Evolutionary conservation across 805 yeast species (phyloP), one percentile per base, ranked within the genome.

Genomic region (Barnettozyma wickerhamii): DNA sequence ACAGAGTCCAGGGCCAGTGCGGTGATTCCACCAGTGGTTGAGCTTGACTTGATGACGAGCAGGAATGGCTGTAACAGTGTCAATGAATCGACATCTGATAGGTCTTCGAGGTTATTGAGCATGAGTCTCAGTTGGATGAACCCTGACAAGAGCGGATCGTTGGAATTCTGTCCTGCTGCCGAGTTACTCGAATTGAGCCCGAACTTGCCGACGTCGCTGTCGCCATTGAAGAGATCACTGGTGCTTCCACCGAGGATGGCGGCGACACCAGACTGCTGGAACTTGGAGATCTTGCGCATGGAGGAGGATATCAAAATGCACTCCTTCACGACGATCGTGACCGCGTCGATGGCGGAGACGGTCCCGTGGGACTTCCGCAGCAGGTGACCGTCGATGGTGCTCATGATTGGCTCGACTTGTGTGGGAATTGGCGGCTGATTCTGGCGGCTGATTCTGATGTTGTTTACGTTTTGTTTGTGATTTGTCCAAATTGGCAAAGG

Each of bases 11-110:
- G 69, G 1, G 97, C 91, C 45, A 87, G 63, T 3, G 86, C 74
- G 0, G 99, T 93, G 42, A 93, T 83, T 48, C 76, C 71, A 5
- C 97, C 97, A 1, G 95, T 78, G 4, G 95, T 88, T 20, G 84
- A 71, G 30, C 95, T 83, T 12, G 95, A 81, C 54, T 86, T 83
- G 41, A 93, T 79, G 17, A 89, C 81, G 41, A 88, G 67, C 37
- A 93, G 69, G 54, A 91, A 93, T 4, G 99, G 99, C 55, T 83
- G 91, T 34, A 90, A 62, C 19, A 93, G 65, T 1, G 90, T 84
- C 45, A 81, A 64, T 17, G 87, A 72, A 52, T 85, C 95, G 30
- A 88, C 72, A 1, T 72, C 73, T 18, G 70, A 62, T 24, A 88
- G 61, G 19, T 67, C 63, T 18, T 66, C 53, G 5, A 77, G 65